Percentiles rank a stretch among this genome's conserved stretches.
phyloP scores from a whole-genome alignment of 23 red algal species.

The Cyanidiococcus yangmingshanensis region DNA sequence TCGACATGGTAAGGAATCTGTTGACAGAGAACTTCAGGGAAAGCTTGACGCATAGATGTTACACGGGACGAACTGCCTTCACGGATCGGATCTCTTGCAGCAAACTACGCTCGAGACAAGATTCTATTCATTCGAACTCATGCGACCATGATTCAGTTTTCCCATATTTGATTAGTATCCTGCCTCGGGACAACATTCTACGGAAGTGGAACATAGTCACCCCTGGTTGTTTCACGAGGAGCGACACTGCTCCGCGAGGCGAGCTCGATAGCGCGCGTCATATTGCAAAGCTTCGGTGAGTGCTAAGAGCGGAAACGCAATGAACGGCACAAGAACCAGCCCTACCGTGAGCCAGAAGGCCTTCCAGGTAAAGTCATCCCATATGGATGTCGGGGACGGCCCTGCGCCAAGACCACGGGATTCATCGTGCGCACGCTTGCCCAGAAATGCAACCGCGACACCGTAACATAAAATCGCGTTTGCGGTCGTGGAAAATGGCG shows the following conservation, averaged over 20 bases:
- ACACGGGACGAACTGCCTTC: too few species aligned
- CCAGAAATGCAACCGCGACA: background rate
- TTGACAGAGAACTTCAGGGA: too few species aligned
- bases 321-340: background rate
- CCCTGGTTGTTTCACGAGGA: too few species aligned
- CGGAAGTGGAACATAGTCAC: too few species aligned
- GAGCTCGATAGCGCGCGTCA: slow-evolving; percentile 4
- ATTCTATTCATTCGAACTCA: too few species aligned
- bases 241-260: slow-evolving; percentile 8
- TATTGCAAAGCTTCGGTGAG: background rate
- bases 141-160: too few species aligned
- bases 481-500: background rate
- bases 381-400: background rate
- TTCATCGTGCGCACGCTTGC: background rate
- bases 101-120: too few species aligned
- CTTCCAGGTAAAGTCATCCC: slow-evolving; percentile 14
- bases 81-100: too few species aligned
- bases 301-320: background rate
- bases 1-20: too few species aligned
- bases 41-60: too few species aligned
- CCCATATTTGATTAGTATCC: too few species aligned
- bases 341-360: slow-evolving; percentile 19
- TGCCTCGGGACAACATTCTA: too few species aligned
- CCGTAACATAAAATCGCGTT: background rate
- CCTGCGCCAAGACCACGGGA: background rate